Base-by-base conservation (phyloP, 768 basidiomycete species). In the Lactarius pseudohatsudake region DNA sequence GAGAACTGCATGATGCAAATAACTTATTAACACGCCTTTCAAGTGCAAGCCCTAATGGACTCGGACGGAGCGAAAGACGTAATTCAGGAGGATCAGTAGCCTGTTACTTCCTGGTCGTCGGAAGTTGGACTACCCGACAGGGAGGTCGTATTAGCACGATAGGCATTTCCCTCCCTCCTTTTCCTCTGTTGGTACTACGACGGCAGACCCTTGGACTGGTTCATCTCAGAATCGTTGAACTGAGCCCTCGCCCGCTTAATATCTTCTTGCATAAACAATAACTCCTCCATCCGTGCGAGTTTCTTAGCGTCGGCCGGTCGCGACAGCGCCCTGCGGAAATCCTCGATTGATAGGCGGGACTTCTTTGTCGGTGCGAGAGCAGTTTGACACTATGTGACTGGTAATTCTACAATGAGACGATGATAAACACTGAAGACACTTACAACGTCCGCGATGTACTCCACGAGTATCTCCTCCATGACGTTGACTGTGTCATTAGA, bases 251-350 rank as follows among this genome's bases (percentile, higher is more conserved):
- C 94, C 10, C 92, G 86, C 75, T 94, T 92, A 77, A 96, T 95
- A 72, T 94, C 94, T 74, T 94, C 92, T 74, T 94, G 92, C 90
- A 94, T 93, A 80, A 93, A 94, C 40, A 96, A 74, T 41, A 96
- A 77, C 74, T 96, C 94, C 75, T 96, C 94, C 86, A 96, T 88
- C 64, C 94, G 83, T 20, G 94, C 93, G 28, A 96, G 83, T 75
- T 96, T 96, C 77, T 94, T 94, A 38, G 91, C 88, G 72, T 96
- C 94, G n/a, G 91, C 90, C 3, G 91, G 89, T 58, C 88, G 81
- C 32, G 92, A 91, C 28, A 96, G 78, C 8, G 85, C 90, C 65
- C 89, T 85, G 30, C 92, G 84, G 58, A 96, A 79, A 73, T 96
- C 94, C 72, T 96, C 94, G 64, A 95, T 86, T 2, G 92, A 89